A percentile compares a stretch with the other conserved stretches of the same genome.
phyloP scores from a whole-genome alignment of 805 yeast genomes.

The Ogataea pini region DNA sequence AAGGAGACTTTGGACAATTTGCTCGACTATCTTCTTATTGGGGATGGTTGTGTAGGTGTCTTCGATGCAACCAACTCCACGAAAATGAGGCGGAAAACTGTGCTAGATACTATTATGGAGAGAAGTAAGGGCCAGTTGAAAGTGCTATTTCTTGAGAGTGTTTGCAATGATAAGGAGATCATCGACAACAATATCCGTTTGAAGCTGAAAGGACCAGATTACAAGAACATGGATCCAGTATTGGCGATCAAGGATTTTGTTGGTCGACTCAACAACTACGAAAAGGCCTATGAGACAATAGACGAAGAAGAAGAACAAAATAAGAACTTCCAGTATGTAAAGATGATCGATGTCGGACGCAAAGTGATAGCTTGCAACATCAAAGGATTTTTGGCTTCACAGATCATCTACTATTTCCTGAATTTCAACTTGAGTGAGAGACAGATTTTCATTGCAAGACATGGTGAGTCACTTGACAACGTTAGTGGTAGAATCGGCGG shows the following conservation, averaged over 20 bases:
- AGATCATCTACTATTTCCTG: constrained; percentile 84
- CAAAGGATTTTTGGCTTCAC: constrained; percentile 85
- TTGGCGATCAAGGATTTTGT: constrained; percentile 79
- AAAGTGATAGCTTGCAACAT: constrained; percentile 91
- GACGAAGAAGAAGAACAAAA: constrained; percentile 69
- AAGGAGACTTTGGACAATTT: constrained; percentile 86
- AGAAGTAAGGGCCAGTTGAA: constrained; percentile 64
- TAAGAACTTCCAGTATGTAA: constrained; percentile 76
- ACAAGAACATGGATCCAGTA: constrained; percentile 80
- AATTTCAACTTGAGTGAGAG: constrained; percentile 87
- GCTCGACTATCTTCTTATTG: constrained; percentile 75
- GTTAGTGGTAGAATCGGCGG: constrained; percentile 89
- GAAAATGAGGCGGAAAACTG: constrained; percentile 58
- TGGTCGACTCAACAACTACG: constrained; percentile 79
- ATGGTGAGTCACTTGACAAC: constrained; percentile 90
- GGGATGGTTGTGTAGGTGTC: constrained; percentile 89
- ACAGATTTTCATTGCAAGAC: constrained; percentile 93
- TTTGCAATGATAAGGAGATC: constrained; percentile 76
- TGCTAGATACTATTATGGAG: constrained; percentile 56
- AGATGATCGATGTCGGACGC: constrained; percentile 94
- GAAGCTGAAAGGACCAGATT: constrained; percentile 92
- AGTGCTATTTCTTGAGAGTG: constrained; percentile 81
- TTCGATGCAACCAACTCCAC: constrained; percentile 85
- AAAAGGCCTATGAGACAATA: constrained; percentile 85
- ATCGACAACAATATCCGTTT: constrained; percentile 80